Conservation (phyloP, 352 stramenopile genomes). For the Pythium rishiriense region DNA sequence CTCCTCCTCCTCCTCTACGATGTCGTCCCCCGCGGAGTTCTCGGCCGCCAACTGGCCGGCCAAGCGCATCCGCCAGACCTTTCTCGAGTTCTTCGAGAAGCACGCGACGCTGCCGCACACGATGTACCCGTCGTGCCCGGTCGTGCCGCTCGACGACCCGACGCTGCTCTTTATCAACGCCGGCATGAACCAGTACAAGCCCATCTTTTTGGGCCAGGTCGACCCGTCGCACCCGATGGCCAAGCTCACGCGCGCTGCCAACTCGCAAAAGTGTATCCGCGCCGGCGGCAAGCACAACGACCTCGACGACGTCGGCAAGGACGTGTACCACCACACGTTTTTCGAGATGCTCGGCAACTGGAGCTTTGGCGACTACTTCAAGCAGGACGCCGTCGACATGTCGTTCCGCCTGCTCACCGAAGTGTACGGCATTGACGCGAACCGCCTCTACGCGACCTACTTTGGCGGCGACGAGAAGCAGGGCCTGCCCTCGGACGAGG, state of each 20-base stretch:
- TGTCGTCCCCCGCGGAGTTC: slow-evolving; percentile 27
- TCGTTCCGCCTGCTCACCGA: slow-evolving; percentile 97
- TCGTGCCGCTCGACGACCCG: slow-evolving; percentile 97
- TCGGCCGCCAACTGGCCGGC: slow-evolving; percentile 88
- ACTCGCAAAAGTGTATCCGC: slow-evolving; percentile 99
- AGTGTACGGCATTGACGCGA: slow-evolving; percentile 92
- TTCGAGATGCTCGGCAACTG: slow-evolving; percentile 99
- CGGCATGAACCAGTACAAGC: slow-evolving; percentile 99
- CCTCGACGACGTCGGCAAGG: slow-evolving; percentile 98
- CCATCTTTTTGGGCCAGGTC: slow-evolving; percentile 98
- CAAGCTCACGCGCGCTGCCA: slow-evolving; percentile 91
- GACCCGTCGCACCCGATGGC: slow-evolving; percentile 92
- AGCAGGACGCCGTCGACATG: slow-evolving; percentile 96
- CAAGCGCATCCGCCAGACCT: slow-evolving; percentile 95
- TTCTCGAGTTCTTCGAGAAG: slow-evolving; percentile 97
- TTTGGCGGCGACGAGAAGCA: slow-evolving; percentile 95
- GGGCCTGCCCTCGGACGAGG: slow-evolving; percentile 83
- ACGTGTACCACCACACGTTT: slow-evolving; percentile 99
- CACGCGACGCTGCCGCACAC: slow-evolving; percentile 85
- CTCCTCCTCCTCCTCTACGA: not conserved
- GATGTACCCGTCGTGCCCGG: slow-evolving; percentile 95
- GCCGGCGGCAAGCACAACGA: slow-evolving; percentile 99
- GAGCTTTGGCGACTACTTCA: slow-evolving; percentile 99
- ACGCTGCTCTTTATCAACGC: slow-evolving; percentile 99
- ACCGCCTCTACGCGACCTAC: slow-evolving; percentile 98